Evolutionary conservation across 179 eudicot species (phyloP), one percentile per base, ranked within the genome.

Genomic region (Silene coronaria): DNA sequence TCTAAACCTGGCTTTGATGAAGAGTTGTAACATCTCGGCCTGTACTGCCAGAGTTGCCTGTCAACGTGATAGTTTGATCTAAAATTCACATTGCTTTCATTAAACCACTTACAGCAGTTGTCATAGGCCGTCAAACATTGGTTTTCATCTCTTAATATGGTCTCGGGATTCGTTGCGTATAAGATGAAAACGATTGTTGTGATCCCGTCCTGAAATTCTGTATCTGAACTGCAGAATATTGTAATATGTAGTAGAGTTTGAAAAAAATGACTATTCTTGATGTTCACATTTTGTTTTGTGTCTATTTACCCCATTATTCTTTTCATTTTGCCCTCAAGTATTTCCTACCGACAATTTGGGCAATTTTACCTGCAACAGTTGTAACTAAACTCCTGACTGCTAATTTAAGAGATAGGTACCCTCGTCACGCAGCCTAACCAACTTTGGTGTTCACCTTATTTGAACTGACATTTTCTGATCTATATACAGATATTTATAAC

Each of bases 1-100:
- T 86, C 88, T 69, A 77, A 83, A 81, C 85, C 88, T 69, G 88
- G 88, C 9, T 80, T 78, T 76, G 75, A 64, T 71, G 87, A 86
- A 66, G 78, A 77, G 55, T 86, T 79, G 16, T 46, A 59, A 46
- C 21, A 38, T 76, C 24, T 74, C 63, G 3, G 16, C 57, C 11
- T 60, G 74, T 67, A 24, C n/a, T 53, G 51, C 16, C 51, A 0
- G 48, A 45, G 14, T 26, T n/a, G 38, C 19, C 79, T 70, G 48
- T 12, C 42, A 70, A 5, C 57, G 80, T 77, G 72, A 75, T 82
- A 75, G 58, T 74, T 72, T 67, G 16, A 72, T 76, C 65, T 71
- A 2, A 65, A 72, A 67, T 58, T 64, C 67, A 78, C 76, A 48
- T 74, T 55, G 59, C 36, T 70, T 26, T 16, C 5, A 28, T 45